Percentiles rank a stretch among this genome's conserved stretches.
phyloP scores from a whole-genome alignment of 495 filamentous ascomycete genomes.

The Xylona heveae region DNA sequence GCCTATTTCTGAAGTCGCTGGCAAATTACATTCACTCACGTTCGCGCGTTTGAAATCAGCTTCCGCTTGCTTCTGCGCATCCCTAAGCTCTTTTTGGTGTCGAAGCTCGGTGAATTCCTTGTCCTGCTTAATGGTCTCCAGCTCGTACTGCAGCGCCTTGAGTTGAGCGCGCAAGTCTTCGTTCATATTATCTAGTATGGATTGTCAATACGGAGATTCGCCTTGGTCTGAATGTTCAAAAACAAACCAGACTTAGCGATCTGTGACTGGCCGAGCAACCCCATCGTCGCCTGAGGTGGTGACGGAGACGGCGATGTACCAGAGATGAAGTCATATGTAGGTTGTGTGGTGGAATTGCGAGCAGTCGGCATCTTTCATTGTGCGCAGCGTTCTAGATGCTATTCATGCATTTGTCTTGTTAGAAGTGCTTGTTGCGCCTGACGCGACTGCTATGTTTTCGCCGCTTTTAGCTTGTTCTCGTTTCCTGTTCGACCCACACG shows the following conservation, averaged over 20 bases:
- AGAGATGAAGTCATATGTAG: constrained; percentile 38
- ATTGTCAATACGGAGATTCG: neutral
- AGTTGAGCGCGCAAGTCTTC: constrained; percentile 48
- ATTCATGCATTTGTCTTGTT: too few species aligned
- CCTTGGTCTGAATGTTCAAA: neutral
- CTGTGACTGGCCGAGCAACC: constrained; percentile 18
- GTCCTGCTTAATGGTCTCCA: constrained; percentile 64
- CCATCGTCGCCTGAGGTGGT: constrained; percentile 14
- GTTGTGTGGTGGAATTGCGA: constrained; percentile 23
- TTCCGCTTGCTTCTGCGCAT: constrained; percentile 51
- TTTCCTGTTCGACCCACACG: too few species aligned
- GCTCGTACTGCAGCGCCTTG: constrained; percentile 45
- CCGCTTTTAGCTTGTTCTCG: too few species aligned
- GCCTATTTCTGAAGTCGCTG: too few species aligned
- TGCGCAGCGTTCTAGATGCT: too few species aligned
- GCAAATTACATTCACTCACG: constrained; percentile 28
- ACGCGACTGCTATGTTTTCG: too few species aligned
- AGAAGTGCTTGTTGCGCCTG: too few species aligned
- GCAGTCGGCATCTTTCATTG: constrained; percentile 9
- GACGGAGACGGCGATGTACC: constrained; percentile 20
- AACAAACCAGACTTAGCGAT: constrained; percentile 10
- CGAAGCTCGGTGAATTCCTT: constrained; percentile 54
- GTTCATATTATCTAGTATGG: constrained; percentile 22
- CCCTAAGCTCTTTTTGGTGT: constrained; percentile 65
- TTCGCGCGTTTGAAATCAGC: constrained; percentile 70